Evolutionary conservation across 495 filamentous ascomycete genomes (phyloP), one percentile per base, ranked within the genome.

Genomic region (Rusavskia elegans): DNA sequence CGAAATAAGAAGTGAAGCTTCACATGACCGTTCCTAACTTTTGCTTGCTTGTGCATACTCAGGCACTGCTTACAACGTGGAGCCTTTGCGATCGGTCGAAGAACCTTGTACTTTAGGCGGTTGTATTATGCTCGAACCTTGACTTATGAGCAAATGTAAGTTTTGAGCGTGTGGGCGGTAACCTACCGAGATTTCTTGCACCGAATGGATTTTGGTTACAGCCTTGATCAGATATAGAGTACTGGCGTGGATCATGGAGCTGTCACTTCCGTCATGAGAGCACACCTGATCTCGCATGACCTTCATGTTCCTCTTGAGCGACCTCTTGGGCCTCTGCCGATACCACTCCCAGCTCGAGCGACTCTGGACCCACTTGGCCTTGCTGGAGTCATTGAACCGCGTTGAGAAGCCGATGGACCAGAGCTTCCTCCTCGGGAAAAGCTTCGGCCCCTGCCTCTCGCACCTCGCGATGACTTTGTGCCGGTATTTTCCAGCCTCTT

Each of bases 381-480:
- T 53, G 73, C 64, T n/a, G 69, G 68, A 3, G 67, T 59, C 20
- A 68, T 70, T 13, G 67, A 64, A 21, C 62, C 61, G 30, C 62
- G 55, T 54, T 64, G 70, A 11, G 68, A 64, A 9, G 68, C 69
- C 38, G 67, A 64, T 48, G 60, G 53, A 48, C 69, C 65, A n/a
- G 59, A 61, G 54, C 67, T 69, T 13, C 68, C 68, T 36, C 70
- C 69, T 45, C 54, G 57, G n/a, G 68, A 64, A 36, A 61, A 63
- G 41, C 74, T 74, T 57, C 75, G 63, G 51, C 73, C 72, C 44
- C 68, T 68, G 20, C 68, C 67, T 59, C 71, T 69, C 16, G 57
- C 40, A 16, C 57, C 68, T 29, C 66, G 66, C 7, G 63, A 58
- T 16, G 53, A 64, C 29, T 64, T 64, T 23, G 69, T 70, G 16